Base-by-base conservation (phyloP, 148 eudicot species). In the Rhododendron ovatum region DNA sequence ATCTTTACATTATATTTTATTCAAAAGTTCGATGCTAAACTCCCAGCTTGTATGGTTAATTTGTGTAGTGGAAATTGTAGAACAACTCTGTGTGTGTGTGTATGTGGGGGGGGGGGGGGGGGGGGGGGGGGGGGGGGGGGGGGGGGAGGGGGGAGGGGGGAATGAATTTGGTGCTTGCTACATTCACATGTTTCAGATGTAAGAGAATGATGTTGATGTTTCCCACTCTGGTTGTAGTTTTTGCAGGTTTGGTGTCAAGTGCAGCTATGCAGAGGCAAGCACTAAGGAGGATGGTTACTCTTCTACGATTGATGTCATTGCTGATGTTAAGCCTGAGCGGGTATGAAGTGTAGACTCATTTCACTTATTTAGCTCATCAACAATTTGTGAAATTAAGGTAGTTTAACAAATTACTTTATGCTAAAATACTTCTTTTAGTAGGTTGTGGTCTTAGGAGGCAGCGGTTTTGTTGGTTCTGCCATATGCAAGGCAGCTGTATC, bases 401-500 rank as follows among this genome's bases (percentile, higher is more conserved):
- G 69, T 57, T 47, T 41, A 39, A 33, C 35, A 69, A 26, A 37
- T 20, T 11, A 75, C 8, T 80, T 84, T 86, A 82, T 55, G 80
- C 74, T 63, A 84, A 82, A 50, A 59, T 86, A 20, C 84, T 85
- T 88, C 87, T 74, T 86, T 85, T 86, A 86, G 89, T 94, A 97
- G 99, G 88, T 97, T 88, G 98, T 97, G 63, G 98, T 97, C 85
- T 86, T 97, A 86, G 99, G 99, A 90, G 99, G 99, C 91, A 95
- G 90, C 83, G 99, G 99, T 82, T 97, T 97, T 93, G 98, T 97
- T 90, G 99, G 99, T 81, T 94, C 99, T 28, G 99, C 99, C 74
- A 95, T 97, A 87, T 97, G 99, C 94, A 97, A 95, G 94, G 99
- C 98, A 88, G 99, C 99, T 69, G 92, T 93, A 79, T 91, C 99